Evolutionary conservation across 169 alveolate genomes (phyloP).

Genomic region (Amoebophrya sp.): DNA sequence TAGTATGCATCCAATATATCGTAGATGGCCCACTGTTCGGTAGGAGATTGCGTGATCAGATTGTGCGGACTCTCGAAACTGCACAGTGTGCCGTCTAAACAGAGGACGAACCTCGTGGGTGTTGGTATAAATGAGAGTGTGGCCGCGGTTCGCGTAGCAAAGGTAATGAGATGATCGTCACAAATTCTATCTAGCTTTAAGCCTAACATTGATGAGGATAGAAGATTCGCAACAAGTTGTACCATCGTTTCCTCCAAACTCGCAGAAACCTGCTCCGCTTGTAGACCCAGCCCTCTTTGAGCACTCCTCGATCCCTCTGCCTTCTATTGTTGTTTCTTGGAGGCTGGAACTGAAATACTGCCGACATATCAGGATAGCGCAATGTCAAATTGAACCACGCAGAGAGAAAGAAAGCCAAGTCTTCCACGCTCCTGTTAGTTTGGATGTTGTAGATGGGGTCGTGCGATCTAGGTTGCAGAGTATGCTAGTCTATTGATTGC

Average conservation of each 20-base stretch:
- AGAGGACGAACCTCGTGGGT: too few relatives aligned
- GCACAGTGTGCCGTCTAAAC: background rate
- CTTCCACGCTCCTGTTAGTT: conserved; percentile 12
- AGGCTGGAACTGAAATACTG: background rate
- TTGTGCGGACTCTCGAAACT: background rate
- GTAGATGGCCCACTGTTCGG: background rate
- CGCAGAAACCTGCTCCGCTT: background rate
- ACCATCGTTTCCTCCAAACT: conserved; percentile 12
- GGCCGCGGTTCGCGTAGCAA: too few relatives aligned
- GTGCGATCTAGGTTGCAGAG: too few relatives aligned
- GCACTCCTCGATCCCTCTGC: background rate
- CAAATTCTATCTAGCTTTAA: too few relatives aligned
- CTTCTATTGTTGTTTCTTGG: background rate
- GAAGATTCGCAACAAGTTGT: too few relatives aligned
- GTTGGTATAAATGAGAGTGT: too few relatives aligned
- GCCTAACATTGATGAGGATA: too few relatives aligned
- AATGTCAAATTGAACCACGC: background rate
- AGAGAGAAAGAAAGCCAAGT: background rate
- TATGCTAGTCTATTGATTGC: background rate
- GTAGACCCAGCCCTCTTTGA: conserved; percentile 7
- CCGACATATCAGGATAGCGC: background rate
- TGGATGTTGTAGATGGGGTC: too few relatives aligned
- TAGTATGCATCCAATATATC: background rate
- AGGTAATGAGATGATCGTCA: too few relatives aligned
- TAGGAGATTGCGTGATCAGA: background rate